Conservation (phyloP, 2,329 filamentous ascomycete species). For the Colletotrichum tabaci region DNA sequence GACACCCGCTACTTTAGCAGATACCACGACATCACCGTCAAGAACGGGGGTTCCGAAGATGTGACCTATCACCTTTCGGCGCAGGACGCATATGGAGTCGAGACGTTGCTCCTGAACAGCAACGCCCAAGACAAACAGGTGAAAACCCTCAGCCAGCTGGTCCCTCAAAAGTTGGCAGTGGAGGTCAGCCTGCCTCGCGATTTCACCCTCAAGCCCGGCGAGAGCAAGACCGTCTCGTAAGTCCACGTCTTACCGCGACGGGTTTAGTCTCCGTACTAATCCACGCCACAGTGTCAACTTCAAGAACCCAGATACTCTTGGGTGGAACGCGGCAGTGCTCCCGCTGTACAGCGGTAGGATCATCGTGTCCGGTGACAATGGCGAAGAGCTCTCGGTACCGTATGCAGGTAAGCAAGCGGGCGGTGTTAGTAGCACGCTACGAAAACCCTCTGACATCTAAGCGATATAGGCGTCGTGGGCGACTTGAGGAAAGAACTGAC, state of each 20-base stretch:
- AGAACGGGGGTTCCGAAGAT: conserved; percentile 54
- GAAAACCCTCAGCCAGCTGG: conserved; percentile 14
- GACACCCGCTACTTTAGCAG: conserved; percentile 58
- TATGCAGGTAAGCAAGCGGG: conserved; percentile 47
- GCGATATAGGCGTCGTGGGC: conserved; percentile 41
- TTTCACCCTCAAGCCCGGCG: conserved; percentile 46
- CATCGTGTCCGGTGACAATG: conserved; percentile 49
- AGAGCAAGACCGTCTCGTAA: conserved; percentile 45
- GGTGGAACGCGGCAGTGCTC: conserved; percentile 48
- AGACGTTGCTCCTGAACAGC: conserved; percentile 48
- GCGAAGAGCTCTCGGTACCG: conserved; percentile 52
- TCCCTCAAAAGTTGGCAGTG: conserved; percentile 39
- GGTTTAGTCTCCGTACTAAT: background rate
- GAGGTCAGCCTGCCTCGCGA: conserved; percentile 43
- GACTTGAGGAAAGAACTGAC: conserved; percentile 44
- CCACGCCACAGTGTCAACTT: conserved; percentile 45
- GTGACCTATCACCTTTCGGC: conserved; percentile 51
- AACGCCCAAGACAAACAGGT: conserved; percentile 1
- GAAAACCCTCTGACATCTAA: rapidly evolving
- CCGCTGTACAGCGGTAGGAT: conserved; percentile 54
- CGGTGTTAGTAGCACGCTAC: background rate
- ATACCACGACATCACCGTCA: conserved; percentile 49
- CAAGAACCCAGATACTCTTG: conserved; percentile 46
- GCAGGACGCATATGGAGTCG: conserved; percentile 54
- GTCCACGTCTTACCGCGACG: conserved; percentile 37